Conservation (phyloP, 768 basidiomycete genomes). For the Collybia sordida region DNA sequence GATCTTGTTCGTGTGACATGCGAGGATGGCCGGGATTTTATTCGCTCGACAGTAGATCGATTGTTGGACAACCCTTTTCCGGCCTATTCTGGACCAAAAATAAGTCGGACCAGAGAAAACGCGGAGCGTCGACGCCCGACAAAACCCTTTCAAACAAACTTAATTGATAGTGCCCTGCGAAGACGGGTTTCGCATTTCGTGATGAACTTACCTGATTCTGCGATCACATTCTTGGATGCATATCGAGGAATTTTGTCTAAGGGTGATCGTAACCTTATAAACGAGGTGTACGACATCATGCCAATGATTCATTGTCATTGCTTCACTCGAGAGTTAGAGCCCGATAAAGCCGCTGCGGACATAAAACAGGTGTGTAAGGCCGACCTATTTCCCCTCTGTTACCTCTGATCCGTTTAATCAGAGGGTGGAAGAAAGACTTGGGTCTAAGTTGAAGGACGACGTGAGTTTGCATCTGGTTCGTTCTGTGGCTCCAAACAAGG, state of each 20-base stretch:
- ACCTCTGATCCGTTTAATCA: constrained; percentile 30
- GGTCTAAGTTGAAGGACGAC: constrained; percentile 48
- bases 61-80: constrained; percentile 69
- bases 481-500: constrained; percentile 92
- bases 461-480: constrained; percentile 74
- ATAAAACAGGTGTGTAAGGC: constrained; percentile 67
- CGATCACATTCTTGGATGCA: constrained; percentile 85
- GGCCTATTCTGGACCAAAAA: constrained; percentile 47
- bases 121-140: constrained; percentile 37
- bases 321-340: constrained; percentile 85
- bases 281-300: constrained; percentile 59
- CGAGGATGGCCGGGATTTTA: constrained; percentile 87
- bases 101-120: constrained; percentile 44
- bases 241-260: constrained; percentile 70
- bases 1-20: constrained; percentile 70
- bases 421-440: constrained; percentile 73
- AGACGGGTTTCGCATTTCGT: constrained; percentile 79
- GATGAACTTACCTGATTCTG: constrained; percentile 97
- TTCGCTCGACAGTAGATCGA: constrained; percentile 53
- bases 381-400: constrained; percentile 1
- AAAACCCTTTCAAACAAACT: constrained; percentile 6
- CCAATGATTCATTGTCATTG: constrained; percentile 96
- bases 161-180: constrained; percentile 30
- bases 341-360: constrained; percentile 66
- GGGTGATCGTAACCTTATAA: constrained; percentile 32